These are phyloP conservation scores for Nannochloropsis oceanica DNA, from an alignment of 108 stramenopile species.

Conservation along the genomic window DNA sequence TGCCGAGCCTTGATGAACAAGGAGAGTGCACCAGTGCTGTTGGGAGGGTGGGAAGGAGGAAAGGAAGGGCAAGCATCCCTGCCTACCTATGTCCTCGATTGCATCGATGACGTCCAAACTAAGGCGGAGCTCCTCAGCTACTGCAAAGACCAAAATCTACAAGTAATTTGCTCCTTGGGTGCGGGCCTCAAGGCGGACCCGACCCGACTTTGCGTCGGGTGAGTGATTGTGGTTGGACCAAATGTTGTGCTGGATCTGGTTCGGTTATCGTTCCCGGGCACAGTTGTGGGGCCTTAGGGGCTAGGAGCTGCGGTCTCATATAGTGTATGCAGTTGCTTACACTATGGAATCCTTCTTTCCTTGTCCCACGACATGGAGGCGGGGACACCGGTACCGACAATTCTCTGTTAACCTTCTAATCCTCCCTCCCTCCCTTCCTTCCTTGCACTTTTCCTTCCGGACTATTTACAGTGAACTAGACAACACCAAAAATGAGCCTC, in stretches of 20 bases:
- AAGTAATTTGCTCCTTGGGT: conserved; percentile 81
- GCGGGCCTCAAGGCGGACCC: conserved; percentile 91
- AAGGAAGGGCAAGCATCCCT: not conserved
- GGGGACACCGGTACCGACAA: no score
- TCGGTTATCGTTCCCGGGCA: no score
- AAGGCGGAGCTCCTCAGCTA: conserved; percentile 70
- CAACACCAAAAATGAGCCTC: conserved; percentile 64
- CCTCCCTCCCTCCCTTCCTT: no score
- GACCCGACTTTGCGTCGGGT: conserved; percentile 71
- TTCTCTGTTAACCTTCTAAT: no score
- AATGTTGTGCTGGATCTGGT: no score
- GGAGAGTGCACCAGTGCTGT: conserved; percentile 22
- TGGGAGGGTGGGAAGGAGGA: not conserved
- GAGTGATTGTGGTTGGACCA: not conserved
- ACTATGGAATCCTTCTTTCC: no score
- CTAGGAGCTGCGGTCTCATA: no score
- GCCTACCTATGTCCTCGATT: conserved; percentile 64
- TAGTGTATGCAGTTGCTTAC: no score
- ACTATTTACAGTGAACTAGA: conserved; percentile 37
- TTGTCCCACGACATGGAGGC: not conserved
- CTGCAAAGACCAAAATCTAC: conserved; percentile 52
- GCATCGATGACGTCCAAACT: conserved; percentile 95
- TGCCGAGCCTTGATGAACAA: conserved; percentile 32
- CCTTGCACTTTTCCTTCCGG: no score
- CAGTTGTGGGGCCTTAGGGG: no score